These are phyloP conservation scores for Pyrenopolyporus hunteri DNA, from an alignment of 495 filamentous ascomycete genomes.

Conservation along the genomic window DNA sequence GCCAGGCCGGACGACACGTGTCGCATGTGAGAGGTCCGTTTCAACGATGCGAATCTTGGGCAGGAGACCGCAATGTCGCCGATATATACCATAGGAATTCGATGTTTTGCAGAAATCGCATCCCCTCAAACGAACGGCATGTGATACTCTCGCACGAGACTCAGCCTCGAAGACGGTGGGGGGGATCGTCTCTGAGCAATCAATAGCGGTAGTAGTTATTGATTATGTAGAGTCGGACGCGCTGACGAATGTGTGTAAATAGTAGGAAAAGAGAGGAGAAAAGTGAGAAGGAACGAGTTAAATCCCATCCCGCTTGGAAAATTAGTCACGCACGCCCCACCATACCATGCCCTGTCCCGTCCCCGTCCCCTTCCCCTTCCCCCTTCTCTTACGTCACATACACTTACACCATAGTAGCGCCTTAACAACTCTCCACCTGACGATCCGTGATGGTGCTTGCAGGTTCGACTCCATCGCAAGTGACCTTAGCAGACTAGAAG, in stretches of 20 bases:
- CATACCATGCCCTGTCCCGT: too few relatives aligned
- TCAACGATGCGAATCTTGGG: too few relatives aligned
- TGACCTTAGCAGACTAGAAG: constrained; percentile 25
- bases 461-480: constrained; percentile 24
- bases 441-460: constrained; percentile 19
- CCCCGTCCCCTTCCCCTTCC: too few relatives aligned
- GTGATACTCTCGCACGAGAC: constrained; percentile 41
- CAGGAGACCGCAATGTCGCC: constrained; percentile 37
- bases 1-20: constrained; percentile 18
- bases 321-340: not conserved
- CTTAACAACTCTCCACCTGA: constrained; percentile 19
- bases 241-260: constrained; percentile 44
- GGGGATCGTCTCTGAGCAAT: constrained; percentile 37
- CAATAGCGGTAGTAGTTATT: constrained; percentile 21
- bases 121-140: constrained; percentile 48
- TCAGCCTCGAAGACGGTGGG: constrained; percentile 39
- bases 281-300: constrained; percentile 5
- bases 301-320: constrained; percentile 11
- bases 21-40: not conserved
- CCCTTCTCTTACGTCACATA: not conserved
- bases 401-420: not conserved
- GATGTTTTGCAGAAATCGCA: constrained; percentile 32
- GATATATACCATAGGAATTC: constrained; percentile 44
- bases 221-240: constrained; percentile 38
- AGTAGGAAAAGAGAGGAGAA: constrained; percentile 18